Evolutionary conservation across 768 basidiomycete species (phyloP).

Genomic region (Fomitopsis serialis): DNA sequence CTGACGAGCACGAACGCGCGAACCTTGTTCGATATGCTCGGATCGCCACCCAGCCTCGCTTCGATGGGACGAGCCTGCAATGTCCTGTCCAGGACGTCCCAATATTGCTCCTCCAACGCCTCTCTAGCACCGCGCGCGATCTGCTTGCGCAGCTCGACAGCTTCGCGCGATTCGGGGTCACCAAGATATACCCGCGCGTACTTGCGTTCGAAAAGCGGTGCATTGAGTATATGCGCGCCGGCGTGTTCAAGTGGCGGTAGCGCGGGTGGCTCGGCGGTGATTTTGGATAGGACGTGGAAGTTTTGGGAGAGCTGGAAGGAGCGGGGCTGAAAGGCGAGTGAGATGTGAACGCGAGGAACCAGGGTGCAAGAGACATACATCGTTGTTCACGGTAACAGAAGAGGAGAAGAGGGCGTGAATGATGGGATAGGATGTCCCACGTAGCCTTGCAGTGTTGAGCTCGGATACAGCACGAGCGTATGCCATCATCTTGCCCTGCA

Average conservation of each 20-base stretch:
- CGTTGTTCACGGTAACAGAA: slow-evolving; percentile 50
- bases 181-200: slow-evolving; percentile 73
- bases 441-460: slow-evolving; percentile 68
- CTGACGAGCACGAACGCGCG: slow-evolving; percentile 80
- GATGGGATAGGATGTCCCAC: slow-evolving; percentile 71
- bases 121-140: slow-evolving; percentile 75
- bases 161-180: slow-evolving; percentile 60
- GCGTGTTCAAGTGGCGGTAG: slow-evolving; percentile 76
- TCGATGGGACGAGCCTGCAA: slow-evolving; percentile 79
- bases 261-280: slow-evolving; percentile 70
- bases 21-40: slow-evolving; percentile 84
- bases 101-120: slow-evolving; percentile 87
- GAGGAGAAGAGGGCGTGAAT: slow-evolving; percentile 69
- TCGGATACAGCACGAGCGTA: slow-evolving; percentile 82
- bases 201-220: slow-evolving; percentile 76
- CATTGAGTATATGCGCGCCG: slow-evolving; percentile 76
- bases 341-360: not conserved
- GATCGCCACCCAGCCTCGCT: slow-evolving; percentile 87
- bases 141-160: slow-evolving; percentile 58
- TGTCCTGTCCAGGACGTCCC: slow-evolving; percentile 76
- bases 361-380: slow-evolving; percentile 37
- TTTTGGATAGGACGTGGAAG: slow-evolving; percentile 71
- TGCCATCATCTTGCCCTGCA: slow-evolving; percentile 94
- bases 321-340: slow-evolving; percentile 27
- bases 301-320: slow-evolving; percentile 60